These are phyloP conservation scores for Psophocarpus tetragonolobus DNA, from an alignment of 306 rosid species.

Conservation along the genomic window DNA sequence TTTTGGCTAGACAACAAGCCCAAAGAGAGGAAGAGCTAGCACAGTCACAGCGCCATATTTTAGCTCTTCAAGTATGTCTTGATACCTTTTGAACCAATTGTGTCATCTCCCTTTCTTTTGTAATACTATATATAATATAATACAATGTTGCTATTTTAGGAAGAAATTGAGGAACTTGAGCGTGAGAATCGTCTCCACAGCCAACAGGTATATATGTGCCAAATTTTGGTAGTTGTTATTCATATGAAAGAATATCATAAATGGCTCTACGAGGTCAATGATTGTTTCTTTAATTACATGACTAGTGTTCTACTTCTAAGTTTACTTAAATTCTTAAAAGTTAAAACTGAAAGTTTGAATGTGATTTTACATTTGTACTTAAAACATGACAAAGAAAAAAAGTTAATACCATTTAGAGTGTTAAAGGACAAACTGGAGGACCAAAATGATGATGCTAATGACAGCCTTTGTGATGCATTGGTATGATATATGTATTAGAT, in stretches of 20 bases:
- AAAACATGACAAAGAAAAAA: not conserved
- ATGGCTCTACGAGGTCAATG: not conserved
- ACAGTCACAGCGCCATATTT: conserved; percentile 93
- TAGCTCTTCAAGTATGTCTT: conserved; percentile 91
- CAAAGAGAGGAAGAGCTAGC: conserved; percentile 97
- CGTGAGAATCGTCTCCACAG: conserved; percentile 91
- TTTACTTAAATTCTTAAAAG: too few relatives aligned
- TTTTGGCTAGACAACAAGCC: conserved; percentile 98
- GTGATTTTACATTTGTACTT: not conserved
- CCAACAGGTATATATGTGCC: conserved; percentile 73
- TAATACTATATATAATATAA: conserved; percentile 21
- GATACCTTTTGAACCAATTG: not conserved
- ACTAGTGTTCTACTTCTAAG: conserved; percentile 7
- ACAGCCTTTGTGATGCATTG: not conserved
- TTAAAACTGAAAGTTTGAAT: conserved; percentile 12
- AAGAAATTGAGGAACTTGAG: conserved; percentile 97
- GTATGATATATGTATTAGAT: not conserved
- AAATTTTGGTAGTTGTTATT: conserved; percentile 21
- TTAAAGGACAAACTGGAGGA: not conserved
- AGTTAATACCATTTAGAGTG: not conserved
- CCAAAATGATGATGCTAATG: not conserved
- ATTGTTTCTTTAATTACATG: conserved; percentile 11
- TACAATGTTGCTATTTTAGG: conserved; percentile 58
- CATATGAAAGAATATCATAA: conserved; percentile 17
- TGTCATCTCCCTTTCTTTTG: not conserved